Evolutionary conservation across 1,284 basidiomycete species (phyloP), one percentile per base, ranked within the genome.

Genomic region (Erythrobasidium hasegawianum): DNA sequence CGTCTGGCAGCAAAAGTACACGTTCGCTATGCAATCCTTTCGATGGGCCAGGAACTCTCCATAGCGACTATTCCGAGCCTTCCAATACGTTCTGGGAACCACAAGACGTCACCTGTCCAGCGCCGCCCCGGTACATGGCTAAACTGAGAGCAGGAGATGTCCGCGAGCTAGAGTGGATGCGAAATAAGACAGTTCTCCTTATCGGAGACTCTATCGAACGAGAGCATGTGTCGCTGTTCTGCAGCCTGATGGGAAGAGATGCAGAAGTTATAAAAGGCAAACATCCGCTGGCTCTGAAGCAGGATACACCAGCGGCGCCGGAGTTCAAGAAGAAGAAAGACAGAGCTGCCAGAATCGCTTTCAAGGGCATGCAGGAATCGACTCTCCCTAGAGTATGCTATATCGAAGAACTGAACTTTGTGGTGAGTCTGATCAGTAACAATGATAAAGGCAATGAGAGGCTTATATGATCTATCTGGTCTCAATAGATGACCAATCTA

Each of bases 171-270:
- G 52, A 65, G 8, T 76, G 75, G 71, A 57, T 78, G 24, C 52
- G 64, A 18, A 78, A 78, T 71, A 70, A 73, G n/a, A 79, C 78
- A 27, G 77, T 77, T 22, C 71, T 79, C 29, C 66, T 79, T 33
- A 73, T 79, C 29, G 78, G 78, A 14, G 78, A 79, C 62, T 71
- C 72, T 29, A 75, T 78, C 45, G 77, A 78, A 62, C 71, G 76
- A 9, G 69, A 76, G 50, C 74, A 78, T 49, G 75, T 79, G 18
- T 71, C 74, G 54, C 74, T 78, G 70, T 77, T 79, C 52, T 79
- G 78, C 71, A 59, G 69, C 5, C 68, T 79, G 24, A 68, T 77
- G 38, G 77, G 77, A 1, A 71, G 73, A 59, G 72, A 74, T 47
- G 67, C 70, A 8, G 73, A 75, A 58, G 59, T 73, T 10, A 71